Evolutionary conservation across 257 asterid species (phyloP), one percentile per base, ranked within the genome.

Genomic region (Anisodus acutangulus): DNA sequence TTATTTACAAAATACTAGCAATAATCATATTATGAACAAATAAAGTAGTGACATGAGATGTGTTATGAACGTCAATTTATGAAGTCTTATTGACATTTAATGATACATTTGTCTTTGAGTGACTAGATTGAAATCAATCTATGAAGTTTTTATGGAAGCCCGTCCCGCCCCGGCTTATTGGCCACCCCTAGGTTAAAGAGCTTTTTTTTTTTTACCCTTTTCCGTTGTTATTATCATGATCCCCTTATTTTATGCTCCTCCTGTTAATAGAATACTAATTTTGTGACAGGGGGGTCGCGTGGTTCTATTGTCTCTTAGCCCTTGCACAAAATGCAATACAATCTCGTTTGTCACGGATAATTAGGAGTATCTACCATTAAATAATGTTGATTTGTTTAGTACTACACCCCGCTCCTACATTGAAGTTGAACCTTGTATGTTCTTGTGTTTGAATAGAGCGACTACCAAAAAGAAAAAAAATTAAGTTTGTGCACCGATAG

Each of bases 321-420:
- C 45, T 16, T 12, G 3, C 62, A 51, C 81, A 76, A 76, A 76
- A 51, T 51, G 22, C 81, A 76, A 31, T 8, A 51, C 41, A 51
- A 8, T 76, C 22, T 51, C 62, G 4, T 2, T 51, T 26, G 12
- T 26, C 62, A 76, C 37, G 22, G 45, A 51, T 76, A 76, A 51
- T 76, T 51, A 51, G 63, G 45, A 22, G 81, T 51, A 12, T 76
- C 63, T 76, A 76, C 3, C 45, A 49, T 76, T 76, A 51, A 51
- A 49, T 26, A 26, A 13, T 8, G 15, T 22, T 2, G 26, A 76
- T 76, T 76, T 12, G 22, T 22, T 49, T 76, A 3, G 41, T 43
- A 22, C 45, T 6, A 49, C 26, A 76, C 22, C 22, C 57, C 3
- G 37, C 17, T 22, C 81, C 63, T 22, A 22, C 11, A 43, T 72